Evolutionary conservation across 129 eudicot species (phyloP), one percentile per base, ranked within the genome.

Genomic region (Tagetes patula): DNA sequence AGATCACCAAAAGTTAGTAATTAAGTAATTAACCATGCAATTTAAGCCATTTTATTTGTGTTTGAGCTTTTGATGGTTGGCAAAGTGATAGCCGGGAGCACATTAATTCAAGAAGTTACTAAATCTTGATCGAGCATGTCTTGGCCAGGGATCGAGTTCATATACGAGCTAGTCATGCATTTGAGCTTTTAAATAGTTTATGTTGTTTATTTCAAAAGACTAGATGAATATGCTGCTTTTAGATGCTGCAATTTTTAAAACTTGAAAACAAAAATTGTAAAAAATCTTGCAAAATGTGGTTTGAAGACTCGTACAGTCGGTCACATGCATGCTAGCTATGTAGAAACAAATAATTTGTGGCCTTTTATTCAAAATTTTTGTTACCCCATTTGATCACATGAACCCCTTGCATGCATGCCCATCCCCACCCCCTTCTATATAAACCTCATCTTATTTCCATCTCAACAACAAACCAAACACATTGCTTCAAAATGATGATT

Each of bases 391-490:
- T 10, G 39, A 58, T 49, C 83, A 80, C 81, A 79, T 66, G 82
- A 78, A 73, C 27, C 69, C 67, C 49, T 43, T 78, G 59, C 81
- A 70, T 85, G 84, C 88, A 78, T 81, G 82, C 74, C 84, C 84
- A 75, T 66, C 69, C 79, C 74, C 79, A 20, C 68, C 79, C 33
- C 76, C 69, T 30, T 73, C 81, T 82, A 82, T 85, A 82, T 82
- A 83, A 80, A 27, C 72, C 77, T 56, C 74, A 62, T 6, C 67
- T 69, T 55, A 52, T 6, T 54, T 77, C 32, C 77, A 48, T 7
- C 33, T 34, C 27, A 64, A 63, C 13, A 31, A 55, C 72, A 34
- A 32, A 48, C 49, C 43, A 43, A 48, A 43, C 11, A 56, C 63
- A 55, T 53, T 5, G 68, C 3, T 32, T 71, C 72, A 68, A 76